Conservation (phyloP, 257 asterid genomes). For the Plantago elongata region DNA sequence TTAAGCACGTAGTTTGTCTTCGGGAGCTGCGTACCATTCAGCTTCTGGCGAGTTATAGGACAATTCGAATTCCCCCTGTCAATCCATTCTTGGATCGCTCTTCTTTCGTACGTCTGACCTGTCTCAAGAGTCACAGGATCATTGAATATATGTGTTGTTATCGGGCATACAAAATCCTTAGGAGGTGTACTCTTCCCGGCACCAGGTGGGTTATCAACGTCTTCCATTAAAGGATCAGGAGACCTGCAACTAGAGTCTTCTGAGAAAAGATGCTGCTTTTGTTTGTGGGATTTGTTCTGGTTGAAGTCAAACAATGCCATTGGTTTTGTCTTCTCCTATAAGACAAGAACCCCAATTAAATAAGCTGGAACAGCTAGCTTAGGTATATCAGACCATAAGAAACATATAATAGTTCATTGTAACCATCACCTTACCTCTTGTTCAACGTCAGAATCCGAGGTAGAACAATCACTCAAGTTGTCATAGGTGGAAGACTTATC, state of each 20-base stretch:
- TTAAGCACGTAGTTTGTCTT: slow-evolving; percentile 77
- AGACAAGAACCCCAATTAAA: slow-evolving; percentile 23
- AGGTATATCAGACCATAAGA: slow-evolving; percentile 36
- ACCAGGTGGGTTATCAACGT: slow-evolving; percentile 23
- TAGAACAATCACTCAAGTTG: slow-evolving; percentile 29
- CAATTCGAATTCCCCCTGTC: slow-evolving; percentile 68
- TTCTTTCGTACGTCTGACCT: slow-evolving; percentile 74
- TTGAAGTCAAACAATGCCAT: slow-evolving; percentile 36
- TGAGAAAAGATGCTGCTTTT: slow-evolving; percentile 23
- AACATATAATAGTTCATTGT: slow-evolving; percentile 22
- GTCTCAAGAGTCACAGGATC: slow-evolving; percentile 91
- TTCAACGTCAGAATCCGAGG: slow-evolving; percentile 38
- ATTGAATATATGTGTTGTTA: slow-evolving; percentile 59
- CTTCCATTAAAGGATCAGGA: slow-evolving; percentile 48
- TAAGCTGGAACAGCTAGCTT: slow-evolving; percentile 20
- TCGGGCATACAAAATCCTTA: slow-evolving; percentile 82
- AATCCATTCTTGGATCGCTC: slow-evolving; percentile 82
- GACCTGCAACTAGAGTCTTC: slow-evolving; percentile 45
- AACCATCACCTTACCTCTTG: slow-evolving; percentile 47
- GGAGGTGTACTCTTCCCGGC: slow-evolving; percentile 48
- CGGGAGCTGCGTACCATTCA: slow-evolving; percentile 48
- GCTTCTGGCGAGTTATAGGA: slow-evolving; percentile 77
- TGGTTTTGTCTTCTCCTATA: slow-evolving; percentile 47
- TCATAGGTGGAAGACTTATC: slow-evolving; percentile 25
- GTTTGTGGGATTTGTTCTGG: slow-evolving; percentile 24